phyloP scores from a whole-genome alignment of 2,329 filamentous ascomycete species.

The Aspergillus texensis region DNA sequence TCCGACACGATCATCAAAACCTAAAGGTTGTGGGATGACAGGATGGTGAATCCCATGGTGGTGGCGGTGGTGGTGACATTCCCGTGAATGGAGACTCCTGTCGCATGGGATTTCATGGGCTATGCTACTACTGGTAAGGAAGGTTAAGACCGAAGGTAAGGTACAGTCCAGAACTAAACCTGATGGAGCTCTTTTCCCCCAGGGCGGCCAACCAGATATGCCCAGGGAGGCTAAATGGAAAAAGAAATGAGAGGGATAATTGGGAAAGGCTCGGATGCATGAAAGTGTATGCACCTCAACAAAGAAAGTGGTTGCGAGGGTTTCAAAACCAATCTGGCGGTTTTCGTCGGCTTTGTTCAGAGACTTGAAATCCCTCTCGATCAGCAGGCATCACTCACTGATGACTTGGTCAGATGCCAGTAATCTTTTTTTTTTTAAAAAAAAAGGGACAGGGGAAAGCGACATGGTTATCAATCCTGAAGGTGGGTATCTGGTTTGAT shows the following conservation, averaged over 20 bases:
- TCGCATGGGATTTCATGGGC: neutral
- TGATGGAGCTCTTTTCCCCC: neutral
- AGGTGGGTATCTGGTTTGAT: neutral
- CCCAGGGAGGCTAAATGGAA: neutral
- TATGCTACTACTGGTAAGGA: neutral
- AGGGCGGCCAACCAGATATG: neutral
- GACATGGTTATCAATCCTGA: conserved; percentile 2
- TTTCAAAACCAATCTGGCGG: neutral
- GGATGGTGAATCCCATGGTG: neutral
- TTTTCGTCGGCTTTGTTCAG: conserved; percentile 1
- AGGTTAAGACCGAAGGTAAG: neutral
- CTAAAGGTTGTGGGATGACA: conserved; percentile 1
- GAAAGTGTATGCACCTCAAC: neutral
- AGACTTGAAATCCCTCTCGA: neutral
- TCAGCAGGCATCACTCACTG: conserved; percentile 1
- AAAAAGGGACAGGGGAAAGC: neutral
- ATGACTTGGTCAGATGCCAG: conserved; percentile 21
- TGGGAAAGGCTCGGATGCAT: conserved; percentile 4
- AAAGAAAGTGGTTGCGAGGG: neutral
- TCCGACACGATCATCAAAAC: neutral
- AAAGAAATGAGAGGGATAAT: conserved; percentile 2
- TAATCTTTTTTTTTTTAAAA: neutral
- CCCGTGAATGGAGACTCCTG: neutral
- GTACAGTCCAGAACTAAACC: neutral
- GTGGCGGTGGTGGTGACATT: neutral